Percentiles rank a stretch among this genome's conserved stretches.
phyloP scores from a whole-genome alignment of 345 rosid genomes.

The Rhizophora apiculata region DNA sequence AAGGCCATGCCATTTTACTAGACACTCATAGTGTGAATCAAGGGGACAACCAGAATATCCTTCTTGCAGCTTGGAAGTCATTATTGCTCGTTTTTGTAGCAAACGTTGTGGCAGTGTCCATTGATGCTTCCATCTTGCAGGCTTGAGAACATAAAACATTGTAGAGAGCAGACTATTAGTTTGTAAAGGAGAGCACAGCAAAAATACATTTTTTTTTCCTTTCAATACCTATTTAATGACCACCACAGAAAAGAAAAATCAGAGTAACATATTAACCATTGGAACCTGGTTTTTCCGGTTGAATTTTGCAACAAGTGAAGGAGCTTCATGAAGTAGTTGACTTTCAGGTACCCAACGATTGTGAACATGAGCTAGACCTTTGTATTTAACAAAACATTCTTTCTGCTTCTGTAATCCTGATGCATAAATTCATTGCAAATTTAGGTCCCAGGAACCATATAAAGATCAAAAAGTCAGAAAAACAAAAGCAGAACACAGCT shows the following conservation, averaged over 20 bases:
- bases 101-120: constrained; percentile 49
- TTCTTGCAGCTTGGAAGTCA: constrained; percentile 17
- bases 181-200: not conserved
- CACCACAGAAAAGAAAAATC: not conserved
- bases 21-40: constrained; percentile 45
- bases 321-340: constrained; percentile 37
- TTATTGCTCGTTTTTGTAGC: constrained; percentile 32
- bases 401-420: constrained; percentile 17
- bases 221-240: not conserved
- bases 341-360: constrained; percentile 51
- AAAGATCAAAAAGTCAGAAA: constrained; percentile 16
- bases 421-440: too few relatives aligned
- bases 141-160: constrained; percentile 28
- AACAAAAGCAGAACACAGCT: not conserved
- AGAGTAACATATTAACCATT: not conserved
- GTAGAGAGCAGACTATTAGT: not conserved
- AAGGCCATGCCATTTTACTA: constrained; percentile 62
- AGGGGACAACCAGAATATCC: constrained; percentile 5
- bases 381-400: constrained; percentile 48
- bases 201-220: not conserved
- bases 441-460: too few relatives aligned
- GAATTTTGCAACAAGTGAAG: constrained; percentile 39
- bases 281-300: constrained; percentile 40
- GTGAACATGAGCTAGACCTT: constrained; percentile 60
- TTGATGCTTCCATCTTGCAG: constrained; percentile 34